phyloP scores from a whole-genome alignment of 495 filamentous ascomycete species.

The Penicillium egyptiacum region DNA sequence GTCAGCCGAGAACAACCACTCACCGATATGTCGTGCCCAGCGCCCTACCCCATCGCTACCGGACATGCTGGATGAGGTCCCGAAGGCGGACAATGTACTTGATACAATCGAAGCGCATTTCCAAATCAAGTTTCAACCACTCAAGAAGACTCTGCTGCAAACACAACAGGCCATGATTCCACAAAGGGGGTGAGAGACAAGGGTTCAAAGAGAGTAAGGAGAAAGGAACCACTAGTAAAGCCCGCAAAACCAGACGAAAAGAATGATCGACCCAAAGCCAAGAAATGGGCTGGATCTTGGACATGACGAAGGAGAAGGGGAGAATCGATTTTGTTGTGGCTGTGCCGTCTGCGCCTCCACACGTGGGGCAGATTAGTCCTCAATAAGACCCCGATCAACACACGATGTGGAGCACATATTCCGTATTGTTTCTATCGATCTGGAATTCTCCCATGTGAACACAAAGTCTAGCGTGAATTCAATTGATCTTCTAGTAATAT shows the following conservation, averaged over 20 bases:
- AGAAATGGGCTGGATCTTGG: conserved; percentile 60
- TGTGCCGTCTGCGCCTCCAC: conserved; percentile 7
- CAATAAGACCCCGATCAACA: not conserved
- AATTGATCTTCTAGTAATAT: not conserved
- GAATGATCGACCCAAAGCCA: not conserved
- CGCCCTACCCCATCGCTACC: conserved; percentile 18
- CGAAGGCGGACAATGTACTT: conserved; percentile 9
- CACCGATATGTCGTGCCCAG: conserved; percentile 9
- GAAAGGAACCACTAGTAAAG: not conserved
- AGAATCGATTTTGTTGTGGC: conserved; percentile 9
- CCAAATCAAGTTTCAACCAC: conserved; percentile 12
- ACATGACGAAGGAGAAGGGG: conserved; percentile 36
- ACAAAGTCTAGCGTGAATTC: not conserved
- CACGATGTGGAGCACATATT: too few relatives aligned
- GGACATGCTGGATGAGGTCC: conserved; percentile 26
- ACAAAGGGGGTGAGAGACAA: too few relatives aligned
- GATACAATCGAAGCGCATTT: conserved; percentile 21
- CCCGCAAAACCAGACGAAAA: not conserved
- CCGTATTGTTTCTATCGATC: not conserved
- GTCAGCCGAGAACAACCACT: not conserved
- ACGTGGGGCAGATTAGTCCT: not conserved
- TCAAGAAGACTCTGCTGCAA: not conserved
- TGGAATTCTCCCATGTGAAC: not conserved
- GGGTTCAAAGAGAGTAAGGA: not conserved
- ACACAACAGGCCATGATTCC: conserved; percentile 4